Evolutionary conservation across 129 eudicot species (phyloP).

Genomic region (Solidago caesia): DNA sequence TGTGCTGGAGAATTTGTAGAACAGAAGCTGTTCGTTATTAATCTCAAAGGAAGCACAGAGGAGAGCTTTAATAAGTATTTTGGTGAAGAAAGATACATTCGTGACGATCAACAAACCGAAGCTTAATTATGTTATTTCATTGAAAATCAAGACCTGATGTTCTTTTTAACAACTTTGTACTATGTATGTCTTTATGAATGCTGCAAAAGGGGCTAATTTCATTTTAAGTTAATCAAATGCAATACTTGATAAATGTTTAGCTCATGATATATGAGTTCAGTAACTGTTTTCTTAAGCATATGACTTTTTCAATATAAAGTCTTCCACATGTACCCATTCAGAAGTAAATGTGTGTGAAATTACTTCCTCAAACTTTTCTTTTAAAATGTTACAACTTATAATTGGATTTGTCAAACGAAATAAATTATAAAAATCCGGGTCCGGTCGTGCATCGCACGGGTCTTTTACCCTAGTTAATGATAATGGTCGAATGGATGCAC

Average conservation of each 20-base stretch:
- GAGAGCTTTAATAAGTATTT: constrained; percentile 32
- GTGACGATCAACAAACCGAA: background rate
- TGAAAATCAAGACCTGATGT: constrained; percentile 11
- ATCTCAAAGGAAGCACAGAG: constrained; percentile 73
- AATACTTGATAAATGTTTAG: background rate
- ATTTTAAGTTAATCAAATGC: background rate
- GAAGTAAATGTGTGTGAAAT: too few relatives aligned
- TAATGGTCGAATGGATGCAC: too few relatives aligned
- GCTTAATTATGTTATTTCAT: background rate
- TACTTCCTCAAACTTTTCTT: too few relatives aligned
- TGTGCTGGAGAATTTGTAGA: constrained; percentile 89
- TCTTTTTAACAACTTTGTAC: constrained; percentile 4
- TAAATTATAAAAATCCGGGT: too few relatives aligned
- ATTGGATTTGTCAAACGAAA: too few relatives aligned
- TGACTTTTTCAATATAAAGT: too few relatives aligned
- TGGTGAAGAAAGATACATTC: constrained; percentile 19
- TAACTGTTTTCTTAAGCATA: constrained; percentile 40
- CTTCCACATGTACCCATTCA: too few relatives aligned
- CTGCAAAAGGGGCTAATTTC: background rate
- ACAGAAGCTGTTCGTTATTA: constrained; percentile 85
- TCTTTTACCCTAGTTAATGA: too few relatives aligned
- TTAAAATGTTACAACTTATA: too few relatives aligned
- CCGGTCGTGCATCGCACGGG: too few relatives aligned
- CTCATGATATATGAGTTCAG: constrained; percentile 35
- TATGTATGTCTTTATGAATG: background rate